Evolutionary conservation across 495 filamentous ascomycete genomes (phyloP), one percentile per base, ranked within the genome.

Genomic region (Ramalina intermedia): DNA sequence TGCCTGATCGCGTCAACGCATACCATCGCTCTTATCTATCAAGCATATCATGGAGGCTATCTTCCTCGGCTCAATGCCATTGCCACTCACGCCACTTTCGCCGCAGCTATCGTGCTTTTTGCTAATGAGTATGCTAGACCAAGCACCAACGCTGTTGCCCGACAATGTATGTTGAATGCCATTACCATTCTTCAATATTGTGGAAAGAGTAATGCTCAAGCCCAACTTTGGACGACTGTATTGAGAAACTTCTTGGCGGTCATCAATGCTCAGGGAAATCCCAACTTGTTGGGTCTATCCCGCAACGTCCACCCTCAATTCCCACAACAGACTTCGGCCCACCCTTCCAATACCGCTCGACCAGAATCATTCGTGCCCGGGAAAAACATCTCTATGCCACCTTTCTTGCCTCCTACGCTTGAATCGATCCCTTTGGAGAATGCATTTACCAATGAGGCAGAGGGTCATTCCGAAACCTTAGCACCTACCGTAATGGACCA

Each of bases 21-120:
- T 43, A 81, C 77, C 1, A 71, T 85, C 24, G 72, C 75, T 37
- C 65, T 82, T 18, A 68, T 80, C 5, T 72, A 79, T 48, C 69
- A 68, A 47, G 77, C 80, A 6, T 63, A 73, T 29, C 71, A 75
- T 47, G 73, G 69, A 14, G 58, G 68, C 11, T 79, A 82, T 49
- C 67, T 86, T n/a, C 78, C 82, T 0, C 74, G 69, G 39, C 68
- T 82, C 23, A 75, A 85, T 42, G 81, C 82, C 1, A 82, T 84
- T 47, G 62, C 84, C 53, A 79, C 84, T 50, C 83, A 86, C 57
- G 83, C 81, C 40, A 74, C 84, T 44, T 86, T 87, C 59, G 75
- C 82, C 33, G 80, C 81, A 2, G 79, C 80, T 3, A 67, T 86
- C 4, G 72, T 85, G 9, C 66, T 86, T 3, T 69, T 81, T 26